phyloP scores from a whole-genome alignment of 1,284 basidiomycete genomes.

The Rhizoctonia solani region DNA sequence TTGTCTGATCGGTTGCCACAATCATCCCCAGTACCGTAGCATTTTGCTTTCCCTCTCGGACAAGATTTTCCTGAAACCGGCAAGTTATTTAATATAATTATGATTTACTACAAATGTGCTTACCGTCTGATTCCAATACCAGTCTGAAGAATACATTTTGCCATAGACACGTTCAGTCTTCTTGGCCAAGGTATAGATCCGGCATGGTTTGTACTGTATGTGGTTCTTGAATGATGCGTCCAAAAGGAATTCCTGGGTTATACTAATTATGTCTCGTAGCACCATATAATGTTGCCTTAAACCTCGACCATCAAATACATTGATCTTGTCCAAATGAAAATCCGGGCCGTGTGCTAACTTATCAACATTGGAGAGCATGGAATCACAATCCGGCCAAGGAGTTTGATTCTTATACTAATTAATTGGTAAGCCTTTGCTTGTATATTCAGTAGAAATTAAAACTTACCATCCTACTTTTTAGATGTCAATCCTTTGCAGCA shows the following conservation, averaged over 20 bases:
- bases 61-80: not conserved
- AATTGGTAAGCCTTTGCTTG: too few species aligned
- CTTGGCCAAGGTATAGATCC: not conserved
- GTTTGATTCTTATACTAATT: not conserved
- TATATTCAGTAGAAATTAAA: not conserved
- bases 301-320: not conserved
- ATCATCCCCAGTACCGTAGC: conserved; percentile 7
- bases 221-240: not conserved
- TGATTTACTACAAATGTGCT: not conserved
- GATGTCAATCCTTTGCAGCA: not conserved
- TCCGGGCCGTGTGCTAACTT: not conserved
- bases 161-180: not conserved
- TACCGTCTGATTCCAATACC: conserved; percentile 15
- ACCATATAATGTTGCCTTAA: not conserved
- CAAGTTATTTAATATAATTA: not conserved
- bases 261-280: not conserved
- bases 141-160: not conserved
- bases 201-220: not conserved
- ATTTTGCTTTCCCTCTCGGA: not conserved
- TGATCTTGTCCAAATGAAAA: not conserved
- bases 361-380: not conserved
- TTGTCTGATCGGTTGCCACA: conserved; percentile 10
- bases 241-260: not conserved
- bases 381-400: not conserved
- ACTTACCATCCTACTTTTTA: conserved; percentile 14